A percentile compares a stretch with the other conserved stretches of the same genome.
Conservation (phyloP, 23 red algal genomes). For the Gracilariopsis chorda region DNA sequence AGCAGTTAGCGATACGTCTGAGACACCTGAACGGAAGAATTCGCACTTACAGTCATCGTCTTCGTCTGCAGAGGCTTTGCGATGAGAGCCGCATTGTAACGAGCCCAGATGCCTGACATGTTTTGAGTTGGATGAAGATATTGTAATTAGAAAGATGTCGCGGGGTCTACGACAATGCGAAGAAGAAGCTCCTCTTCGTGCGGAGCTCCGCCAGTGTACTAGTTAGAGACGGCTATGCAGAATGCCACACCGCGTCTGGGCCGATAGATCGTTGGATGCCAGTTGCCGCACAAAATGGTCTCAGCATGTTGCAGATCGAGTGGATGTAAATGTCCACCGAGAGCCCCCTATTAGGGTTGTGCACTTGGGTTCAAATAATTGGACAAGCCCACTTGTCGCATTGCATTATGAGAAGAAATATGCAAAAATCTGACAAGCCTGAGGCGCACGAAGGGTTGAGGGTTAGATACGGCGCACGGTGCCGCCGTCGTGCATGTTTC, state of each 20-base stretch:
- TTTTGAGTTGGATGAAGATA: neutral
- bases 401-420: too few species aligned
- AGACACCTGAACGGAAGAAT: neutral
- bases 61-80: slow-evolving; percentile 93
- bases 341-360: neutral
- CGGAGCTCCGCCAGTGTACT: too few species aligned
- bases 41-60: slow-evolving; percentile 91
- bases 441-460: too few species aligned
- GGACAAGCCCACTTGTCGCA: too few species aligned
- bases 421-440: too few species aligned
- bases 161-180: too few species aligned
- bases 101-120: slow-evolving; percentile 96
- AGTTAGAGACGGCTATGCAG: too few species aligned
- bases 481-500: too few species aligned
- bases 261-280: neutral
- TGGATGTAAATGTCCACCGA: neutral
- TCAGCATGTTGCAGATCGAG: neutral
- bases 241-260: too few species aligned
- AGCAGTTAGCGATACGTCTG: neutral
- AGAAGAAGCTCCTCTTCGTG: too few species aligned
- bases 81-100: slow-evolving; percentile 84
- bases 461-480: too few species aligned
- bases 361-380: neutral
- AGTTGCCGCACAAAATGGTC: neutral
- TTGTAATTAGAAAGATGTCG: too few species aligned